Conservation (phyloP, 352 stramenopile genomes). For the Phytophthora crassamura region DNA sequence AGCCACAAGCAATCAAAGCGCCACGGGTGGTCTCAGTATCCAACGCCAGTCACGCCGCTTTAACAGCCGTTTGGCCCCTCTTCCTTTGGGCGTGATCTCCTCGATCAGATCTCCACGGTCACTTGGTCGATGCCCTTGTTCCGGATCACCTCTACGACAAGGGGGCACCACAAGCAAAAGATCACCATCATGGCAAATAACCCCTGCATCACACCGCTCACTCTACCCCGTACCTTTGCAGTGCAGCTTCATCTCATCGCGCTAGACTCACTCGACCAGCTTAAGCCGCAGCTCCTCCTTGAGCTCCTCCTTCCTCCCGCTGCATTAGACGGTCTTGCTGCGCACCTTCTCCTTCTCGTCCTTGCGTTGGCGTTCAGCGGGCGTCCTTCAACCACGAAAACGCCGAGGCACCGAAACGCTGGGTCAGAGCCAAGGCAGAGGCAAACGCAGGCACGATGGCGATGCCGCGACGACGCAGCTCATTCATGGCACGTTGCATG, state of each 20-base stretch:
- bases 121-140: constrained; percentile 95
- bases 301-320: constrained; percentile 89
- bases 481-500: too few relatives aligned
- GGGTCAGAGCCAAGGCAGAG: not conserved
- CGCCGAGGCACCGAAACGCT: constrained; percentile 17
- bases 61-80: constrained; percentile 38
- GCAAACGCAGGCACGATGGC: too few relatives aligned
- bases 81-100: constrained; percentile 91
- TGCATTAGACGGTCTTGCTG: constrained; percentile 81
- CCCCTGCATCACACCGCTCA: not conserved
- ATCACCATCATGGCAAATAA: not conserved
- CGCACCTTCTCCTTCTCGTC: constrained; percentile 72
- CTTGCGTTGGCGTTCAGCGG: constrained; percentile 55
- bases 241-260: constrained; percentile 91
- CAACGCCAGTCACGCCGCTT: not conserved
- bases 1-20: not conserved
- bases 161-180: not conserved
- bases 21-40: not conserved
- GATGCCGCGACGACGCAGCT: not conserved
- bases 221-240: constrained; percentile 66
- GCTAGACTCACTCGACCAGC: constrained; percentile 92
- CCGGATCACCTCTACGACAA: constrained; percentile 88
- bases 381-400: constrained; percentile 44
- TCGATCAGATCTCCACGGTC: constrained; percentile 94
- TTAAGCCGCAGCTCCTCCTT: constrained; percentile 90